Evolutionary conservation across 1,284 basidiomycete species (phyloP), one percentile per base, ranked within the genome.

Genomic region (Sanghuangporus sanghuang): DNA sequence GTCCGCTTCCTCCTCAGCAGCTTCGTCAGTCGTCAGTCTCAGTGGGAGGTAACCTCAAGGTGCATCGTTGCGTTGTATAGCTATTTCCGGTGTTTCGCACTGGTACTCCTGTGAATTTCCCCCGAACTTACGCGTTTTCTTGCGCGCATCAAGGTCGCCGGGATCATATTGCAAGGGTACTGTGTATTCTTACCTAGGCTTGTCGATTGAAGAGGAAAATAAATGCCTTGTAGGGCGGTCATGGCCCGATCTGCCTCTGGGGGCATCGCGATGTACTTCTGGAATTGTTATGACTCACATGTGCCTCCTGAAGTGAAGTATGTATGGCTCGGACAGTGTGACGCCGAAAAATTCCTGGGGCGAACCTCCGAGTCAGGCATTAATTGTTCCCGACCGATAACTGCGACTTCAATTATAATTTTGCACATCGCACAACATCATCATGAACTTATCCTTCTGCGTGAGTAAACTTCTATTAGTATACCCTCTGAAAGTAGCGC

Each of bases 261-360:
- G 4, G 83, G 83, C 18, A 75, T 86, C 61, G 73, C 72, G 49
- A 72, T 84, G 48, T 87, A 83, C 81, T 87, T 85, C 71, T 85
- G 82, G 79, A 55, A 76, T 21, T 76, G 83, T 56, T 66, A 75
- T 69, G 76, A 77, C 62, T 21, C 58, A 5, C 61, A 54, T 9
- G 74, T 81, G 3, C 84, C 85, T 6, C 21, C 57, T 3, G 79
- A 77, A 61, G 72, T 85, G 49, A 60, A 65, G 35, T 62, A 60
- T 6, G 35, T 62, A 60, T 6, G 75, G 72, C 8, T 68, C 67
- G 6, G 64, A 63, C 16, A 64, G 63, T 0, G 62, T 82, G 35
- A 63, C 67, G 57, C 77, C 80, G 21, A 70, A 71, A 39, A 5
- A 65, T 21, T 68, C 57, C 18, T 85, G 81, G 80, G 79, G 80